Evolutionary conservation across 805 yeast genomes (phyloP).

Genomic region (Saccharomycopsis selenospora): DNA sequence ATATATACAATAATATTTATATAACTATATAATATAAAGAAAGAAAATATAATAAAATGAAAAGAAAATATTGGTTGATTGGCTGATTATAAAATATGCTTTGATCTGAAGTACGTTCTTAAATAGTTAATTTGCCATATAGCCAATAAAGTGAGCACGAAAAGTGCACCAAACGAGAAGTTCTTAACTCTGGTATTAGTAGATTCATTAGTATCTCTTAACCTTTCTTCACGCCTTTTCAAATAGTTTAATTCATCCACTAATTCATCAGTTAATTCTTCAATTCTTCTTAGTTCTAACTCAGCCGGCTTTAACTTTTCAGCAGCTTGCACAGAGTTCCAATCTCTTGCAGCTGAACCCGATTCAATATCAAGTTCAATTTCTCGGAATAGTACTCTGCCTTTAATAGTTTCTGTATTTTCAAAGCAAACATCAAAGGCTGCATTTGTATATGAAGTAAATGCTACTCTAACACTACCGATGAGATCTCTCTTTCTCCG

Average conservation of each 20-base stretch:
- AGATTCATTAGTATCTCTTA: slow-evolving; percentile 95
- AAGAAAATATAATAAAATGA: too few relatives aligned
- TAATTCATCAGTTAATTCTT: slow-evolving; percentile 80
- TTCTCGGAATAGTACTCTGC: slow-evolving; percentile 49
- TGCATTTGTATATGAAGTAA: slow-evolving; percentile 74
- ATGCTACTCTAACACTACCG: slow-evolving; percentile 67
- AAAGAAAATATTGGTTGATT: too few relatives aligned
- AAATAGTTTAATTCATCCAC: slow-evolving; percentile 73
- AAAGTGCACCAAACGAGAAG: slow-evolving; percentile 65
- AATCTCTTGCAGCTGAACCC: slow-evolving; percentile 96
- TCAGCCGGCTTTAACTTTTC: slow-evolving; percentile 93
- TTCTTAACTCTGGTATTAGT: slow-evolving; percentile 88
- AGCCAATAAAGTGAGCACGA: slow-evolving; percentile 71
- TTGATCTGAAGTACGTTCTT: slow-evolving; percentile 84
- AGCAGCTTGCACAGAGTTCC: slow-evolving; percentile 89
- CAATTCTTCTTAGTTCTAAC: slow-evolving; percentile 78
- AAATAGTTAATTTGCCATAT: slow-evolving; percentile 89
- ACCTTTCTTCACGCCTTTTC: slow-evolving; percentile 78
- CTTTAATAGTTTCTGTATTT: slow-evolving; percentile 41
- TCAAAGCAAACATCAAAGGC: slow-evolving; percentile 90
- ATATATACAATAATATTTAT: too few relatives aligned
- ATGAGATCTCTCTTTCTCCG: slow-evolving; percentile 69
- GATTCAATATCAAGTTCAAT: slow-evolving; percentile 88
- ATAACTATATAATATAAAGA: too few relatives aligned
- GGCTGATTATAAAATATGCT: slow-evolving; percentile 50